phyloP scores from a whole-genome alignment of 805 yeast species.

The Jamesozyma gamospora region DNA sequence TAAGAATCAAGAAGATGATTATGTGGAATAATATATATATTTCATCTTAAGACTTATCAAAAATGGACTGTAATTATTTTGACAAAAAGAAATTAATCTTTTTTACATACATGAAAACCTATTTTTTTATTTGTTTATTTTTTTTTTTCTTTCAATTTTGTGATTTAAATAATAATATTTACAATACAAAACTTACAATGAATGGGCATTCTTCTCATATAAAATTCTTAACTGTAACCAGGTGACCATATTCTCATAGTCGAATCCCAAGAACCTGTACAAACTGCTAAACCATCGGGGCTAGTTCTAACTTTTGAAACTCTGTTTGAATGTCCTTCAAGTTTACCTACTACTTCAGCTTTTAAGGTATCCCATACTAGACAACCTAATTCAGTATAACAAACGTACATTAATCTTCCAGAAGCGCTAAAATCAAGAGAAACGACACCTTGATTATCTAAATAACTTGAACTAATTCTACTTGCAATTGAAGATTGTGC shows the following conservation, averaged over 20 bases:
- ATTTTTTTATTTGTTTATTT: too few species aligned
- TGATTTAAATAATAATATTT: not conserved
- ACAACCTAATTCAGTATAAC: slow-evolving; percentile 69
- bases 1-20: not conserved
- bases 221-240: slow-evolving; percentile 14
- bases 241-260: slow-evolving; percentile 60
- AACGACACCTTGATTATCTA: slow-evolving; percentile 59
- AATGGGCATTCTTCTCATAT: too few species aligned
- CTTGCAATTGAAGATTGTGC: slow-evolving; percentile 12
- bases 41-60: too few species aligned
- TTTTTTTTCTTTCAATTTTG: too few species aligned
- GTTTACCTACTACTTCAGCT: slow-evolving; percentile 51
- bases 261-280: slow-evolving; percentile 75
- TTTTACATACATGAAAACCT: too few species aligned
- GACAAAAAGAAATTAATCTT: too few species aligned
- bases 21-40: not conserved
- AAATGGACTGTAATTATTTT: too few species aligned
- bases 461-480: slow-evolving; percentile 17
- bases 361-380: slow-evolving; percentile 68
- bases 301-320: slow-evolving; percentile 56
- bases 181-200: too few species aligned
- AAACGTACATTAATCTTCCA: slow-evolving; percentile 64
- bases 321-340: slow-evolving; percentile 56
- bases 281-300: slow-evolving; percentile 66
- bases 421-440: slow-evolving; percentile 65